A percentile compares a stretch with the other conserved stretches of the same genome.
phyloP scores from a whole-genome alignment of 1,284 basidiomycete species.

The Paramarasmius palmivorus region DNA sequence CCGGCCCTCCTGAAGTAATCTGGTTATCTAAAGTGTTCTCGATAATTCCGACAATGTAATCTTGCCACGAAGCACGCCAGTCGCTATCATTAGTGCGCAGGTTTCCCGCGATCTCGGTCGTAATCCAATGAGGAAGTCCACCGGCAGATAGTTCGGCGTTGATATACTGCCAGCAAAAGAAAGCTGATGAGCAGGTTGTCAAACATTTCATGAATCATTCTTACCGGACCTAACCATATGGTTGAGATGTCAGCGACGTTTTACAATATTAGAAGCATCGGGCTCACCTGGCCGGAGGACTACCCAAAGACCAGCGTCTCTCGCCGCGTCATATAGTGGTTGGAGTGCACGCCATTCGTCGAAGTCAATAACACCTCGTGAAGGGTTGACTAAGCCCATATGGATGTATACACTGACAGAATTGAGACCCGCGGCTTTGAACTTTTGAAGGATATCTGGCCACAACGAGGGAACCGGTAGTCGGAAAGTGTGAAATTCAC shows the following conservation, averaged over 20 bases:
- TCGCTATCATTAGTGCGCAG: conserved; percentile 72
- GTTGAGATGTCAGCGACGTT: not conserved
- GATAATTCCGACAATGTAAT: conserved; percentile 68
- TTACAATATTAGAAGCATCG: not conserved
- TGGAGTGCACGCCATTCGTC: conserved; percentile 69
- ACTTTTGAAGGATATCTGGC: conserved; percentile 81
- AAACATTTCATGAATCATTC: no score
- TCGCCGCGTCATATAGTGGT: conserved; percentile 64
- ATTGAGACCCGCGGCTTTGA: conserved; percentile 82
- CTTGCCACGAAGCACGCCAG: conserved; percentile 68
- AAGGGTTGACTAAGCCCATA: conserved; percentile 76
- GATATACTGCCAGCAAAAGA: no score
- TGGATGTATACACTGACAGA: conserved; percentile 72
- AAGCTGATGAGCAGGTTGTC: no score
- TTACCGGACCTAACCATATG: not conserved
- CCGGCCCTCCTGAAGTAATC: conserved; percentile 67
- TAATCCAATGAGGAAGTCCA: conserved; percentile 79
- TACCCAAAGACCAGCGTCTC: conserved; percentile 62
- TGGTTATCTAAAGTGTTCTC: conserved; percentile 63
- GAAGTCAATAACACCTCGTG: conserved; percentile 75
- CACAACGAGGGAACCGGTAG: conserved; percentile 79
- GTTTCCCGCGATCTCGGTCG: conserved; percentile 62
- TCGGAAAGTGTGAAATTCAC: conserved; percentile 85
- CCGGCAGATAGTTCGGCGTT: conserved; percentile 83
- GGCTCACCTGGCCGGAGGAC: conserved; percentile 60